These are phyloP conservation scores for Pseudotulostoma volvatum DNA, from an alignment of 495 filamentous ascomycete genomes.

Conservation along the genomic window DNA sequence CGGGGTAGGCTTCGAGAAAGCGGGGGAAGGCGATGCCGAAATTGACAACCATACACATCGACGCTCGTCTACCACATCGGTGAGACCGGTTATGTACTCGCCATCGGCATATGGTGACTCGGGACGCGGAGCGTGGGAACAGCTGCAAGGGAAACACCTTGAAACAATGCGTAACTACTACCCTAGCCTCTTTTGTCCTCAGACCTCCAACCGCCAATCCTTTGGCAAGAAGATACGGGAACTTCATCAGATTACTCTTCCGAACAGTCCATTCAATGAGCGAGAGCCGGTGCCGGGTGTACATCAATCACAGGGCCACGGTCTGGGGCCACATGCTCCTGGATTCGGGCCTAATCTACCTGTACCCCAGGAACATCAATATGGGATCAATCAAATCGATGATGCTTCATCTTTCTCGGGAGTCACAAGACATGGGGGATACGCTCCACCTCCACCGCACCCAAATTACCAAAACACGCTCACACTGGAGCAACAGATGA, in stretches of 20 bases:
- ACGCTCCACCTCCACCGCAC: slow-evolving; percentile 12
- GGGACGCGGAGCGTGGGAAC: not conserved
- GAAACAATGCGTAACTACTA: too few relatives aligned
- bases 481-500: slow-evolving; percentile 12
- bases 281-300: not conserved
- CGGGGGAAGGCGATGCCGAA: too few relatives aligned
- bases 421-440: slow-evolving; percentile 11
- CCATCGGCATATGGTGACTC: not conserved
- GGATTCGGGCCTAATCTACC: not conserved
- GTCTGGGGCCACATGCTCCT: not conserved
- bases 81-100: not conserved
- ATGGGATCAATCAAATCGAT: not conserved
- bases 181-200: not conserved
- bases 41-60: not conserved
- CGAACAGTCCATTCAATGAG: too few relatives aligned
- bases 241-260: not conserved
- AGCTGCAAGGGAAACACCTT: too few relatives aligned
- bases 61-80: not conserved
- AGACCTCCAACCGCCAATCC: not conserved
- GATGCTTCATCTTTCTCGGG: slow-evolving; percentile 1
- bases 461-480: slow-evolving; percentile 13
- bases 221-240: not conserved
- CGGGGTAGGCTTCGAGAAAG: too few relatives aligned
- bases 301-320: not conserved
- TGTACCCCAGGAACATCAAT: not conserved